These are phyloP conservation scores for Magnusiomyces ingens DNA, from an alignment of 1,139 yeast genomes.

Conservation along the genomic window DNA sequence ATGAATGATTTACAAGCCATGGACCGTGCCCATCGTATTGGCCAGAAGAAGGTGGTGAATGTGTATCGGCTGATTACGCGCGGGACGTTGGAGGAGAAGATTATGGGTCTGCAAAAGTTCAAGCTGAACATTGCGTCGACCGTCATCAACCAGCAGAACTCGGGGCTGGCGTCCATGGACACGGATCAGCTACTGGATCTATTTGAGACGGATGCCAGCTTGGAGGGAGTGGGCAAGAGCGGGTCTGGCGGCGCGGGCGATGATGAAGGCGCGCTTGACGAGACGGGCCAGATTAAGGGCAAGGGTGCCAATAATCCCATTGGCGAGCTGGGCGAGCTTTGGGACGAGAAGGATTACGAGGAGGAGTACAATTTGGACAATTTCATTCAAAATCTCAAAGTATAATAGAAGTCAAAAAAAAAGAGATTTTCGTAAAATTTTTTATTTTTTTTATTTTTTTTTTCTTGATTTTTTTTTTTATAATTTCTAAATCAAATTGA, in stretches of 20 bases:
- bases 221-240: constrained; percentile 37
- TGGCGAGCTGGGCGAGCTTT: constrained; percentile 85
- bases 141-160: constrained; percentile 91
- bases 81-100: constrained; percentile 90
- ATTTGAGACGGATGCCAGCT: constrained; percentile 57
- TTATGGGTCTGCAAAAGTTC: constrained; percentile 97
- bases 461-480: neutral
- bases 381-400: constrained; percentile 70
- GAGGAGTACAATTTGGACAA: constrained; percentile 93
- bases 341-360: constrained; percentile 95
- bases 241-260: constrained; percentile 36
- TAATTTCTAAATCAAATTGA: constrained; percentile 1
- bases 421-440: constrained; percentile 4
- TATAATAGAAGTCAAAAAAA: constrained; percentile 15
- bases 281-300: constrained; percentile 53
- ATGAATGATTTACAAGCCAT: constrained; percentile 99
- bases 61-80: constrained; percentile 90
- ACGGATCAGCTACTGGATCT: constrained; percentile 88
- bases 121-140: constrained; percentile 96
- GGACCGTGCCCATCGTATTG: constrained; percentile 98
- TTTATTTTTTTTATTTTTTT: constrained; percentile 2
- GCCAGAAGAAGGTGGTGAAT: constrained; percentile 95
- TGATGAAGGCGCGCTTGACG: constrained; percentile 37
- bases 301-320: constrained; percentile 56
- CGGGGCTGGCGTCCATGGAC: constrained; percentile 93